Base-by-base conservation (phyloP, 768 basidiomycete genomes). In the Auricularia heimuer region DNA sequence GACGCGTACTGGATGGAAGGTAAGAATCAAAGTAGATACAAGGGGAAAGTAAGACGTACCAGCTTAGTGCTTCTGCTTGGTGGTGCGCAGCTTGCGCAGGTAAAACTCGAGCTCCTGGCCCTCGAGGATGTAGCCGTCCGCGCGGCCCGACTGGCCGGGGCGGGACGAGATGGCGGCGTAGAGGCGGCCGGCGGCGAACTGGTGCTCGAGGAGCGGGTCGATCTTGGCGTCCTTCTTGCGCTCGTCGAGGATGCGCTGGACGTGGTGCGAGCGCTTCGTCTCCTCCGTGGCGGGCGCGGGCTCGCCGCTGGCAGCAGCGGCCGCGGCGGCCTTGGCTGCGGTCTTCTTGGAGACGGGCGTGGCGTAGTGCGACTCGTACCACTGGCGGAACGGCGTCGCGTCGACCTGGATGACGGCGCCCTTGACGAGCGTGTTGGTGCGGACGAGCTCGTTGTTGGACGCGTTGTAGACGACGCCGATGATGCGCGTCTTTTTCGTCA, bases 51-150 rank as follows among this genome's bases (percentile, higher is more conserved):
- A 29, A 29, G 33, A 34, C 11, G 1, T 2, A 60, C 29, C 34
- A 14, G 56, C 56, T 60, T 35, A 60, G 78, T 97, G 94, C 84
- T 95, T 97, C 81, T 92, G 89, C 84, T 97, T 97, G 75, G 90
- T 88, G 68, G 90, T 84, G 78, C 90, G 88, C 78, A 98, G 82
- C 76, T 95, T 95, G 81, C 92, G 86, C 73, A 94, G 78, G 82
- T 96, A 97, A 81, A 98, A 97, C 85, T 98, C 95, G 64, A 98
- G 87, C 77, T 99, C 97, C 80, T 92, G 94, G 74, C 97, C 97
- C 82, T 99, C 97, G 63, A 99, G 86, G 68, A 99, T 81, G 79
- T 98, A 98, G 63, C 97, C 97, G 76, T 99, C 97, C 65, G 90
- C 87, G 69, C 97, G 94, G 35, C 97, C 97, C 64, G 87, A 90